phyloP scores from a whole-genome alignment of 2,329 filamentous ascomycete species.

The Paraconiothyrium sp. region DNA sequence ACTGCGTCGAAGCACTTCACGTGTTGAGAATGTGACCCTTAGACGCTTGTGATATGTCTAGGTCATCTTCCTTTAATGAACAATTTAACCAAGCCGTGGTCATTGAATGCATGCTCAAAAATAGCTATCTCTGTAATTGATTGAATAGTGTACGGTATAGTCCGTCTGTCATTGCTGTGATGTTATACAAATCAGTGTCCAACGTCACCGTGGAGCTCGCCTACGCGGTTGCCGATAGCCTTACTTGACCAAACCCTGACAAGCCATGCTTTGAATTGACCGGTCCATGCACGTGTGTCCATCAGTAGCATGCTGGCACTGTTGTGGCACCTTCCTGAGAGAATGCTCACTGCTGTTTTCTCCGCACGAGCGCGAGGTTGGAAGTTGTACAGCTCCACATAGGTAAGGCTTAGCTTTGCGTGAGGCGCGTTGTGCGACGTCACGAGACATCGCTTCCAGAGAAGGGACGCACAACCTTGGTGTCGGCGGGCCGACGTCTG shows the following conservation, averaged over 20 bases:
- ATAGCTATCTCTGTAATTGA: neutral
- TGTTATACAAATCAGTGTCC: neutral
- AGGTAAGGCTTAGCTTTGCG: slow-evolving; percentile 3
- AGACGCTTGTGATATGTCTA: neutral
- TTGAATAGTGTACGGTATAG: neutral
- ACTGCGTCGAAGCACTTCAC: neutral
- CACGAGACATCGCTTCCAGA: neutral
- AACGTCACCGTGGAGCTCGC: neutral
- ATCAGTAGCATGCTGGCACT: neutral
- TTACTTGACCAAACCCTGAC: neutral
- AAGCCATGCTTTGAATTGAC: neutral
- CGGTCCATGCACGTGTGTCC: neutral
- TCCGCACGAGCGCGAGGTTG: neutral
- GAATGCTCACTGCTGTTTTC: slow-evolving; percentile 2
- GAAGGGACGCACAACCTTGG: neutral
- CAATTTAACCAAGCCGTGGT: neutral
- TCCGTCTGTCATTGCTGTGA: neutral
- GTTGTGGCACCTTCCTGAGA: neutral
- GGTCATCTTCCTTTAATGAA: neutral
- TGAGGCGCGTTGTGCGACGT: neutral
- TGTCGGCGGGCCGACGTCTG: neutral
- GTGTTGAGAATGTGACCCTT: neutral
- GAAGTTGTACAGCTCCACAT: neutral
- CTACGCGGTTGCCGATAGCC: neutral
- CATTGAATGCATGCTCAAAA: neutral